Evolutionary conservation across 768 basidiomycete species (phyloP).

Genomic region (Leccinum subgranulosum): DNA sequence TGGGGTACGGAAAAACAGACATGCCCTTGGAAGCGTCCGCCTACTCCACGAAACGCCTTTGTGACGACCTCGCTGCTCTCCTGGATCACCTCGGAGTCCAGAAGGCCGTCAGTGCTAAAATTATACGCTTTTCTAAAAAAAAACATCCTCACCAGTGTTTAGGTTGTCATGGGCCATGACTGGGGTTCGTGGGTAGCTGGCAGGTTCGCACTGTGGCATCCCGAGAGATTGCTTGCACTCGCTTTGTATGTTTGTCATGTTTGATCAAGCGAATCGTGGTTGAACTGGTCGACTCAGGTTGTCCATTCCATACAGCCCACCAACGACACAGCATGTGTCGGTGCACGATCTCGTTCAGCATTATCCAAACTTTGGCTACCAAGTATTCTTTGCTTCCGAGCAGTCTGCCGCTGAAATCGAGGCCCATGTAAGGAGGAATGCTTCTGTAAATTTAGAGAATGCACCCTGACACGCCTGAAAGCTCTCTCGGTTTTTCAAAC

Average conservation of each 20-base stretch:
- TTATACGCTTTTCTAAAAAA: not conserved
- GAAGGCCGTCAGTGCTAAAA: constrained; percentile 46
- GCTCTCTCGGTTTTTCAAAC: constrained; percentile 18
- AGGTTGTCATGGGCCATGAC: constrained; percentile 76
- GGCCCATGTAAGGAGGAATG: constrained; percentile 41
- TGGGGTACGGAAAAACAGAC: constrained; percentile 65
- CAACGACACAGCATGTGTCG: constrained; percentile 44
- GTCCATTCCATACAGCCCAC: constrained; percentile 66
- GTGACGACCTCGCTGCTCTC: constrained; percentile 61
- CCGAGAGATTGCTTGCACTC: constrained; percentile 56
- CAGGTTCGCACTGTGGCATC: constrained; percentile 73
- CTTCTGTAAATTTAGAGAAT: not conserved
- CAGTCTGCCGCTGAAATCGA: constrained; percentile 55
- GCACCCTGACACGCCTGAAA: constrained; percentile 26
- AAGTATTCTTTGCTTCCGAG: constrained; percentile 59
- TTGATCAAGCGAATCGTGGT: not conserved
- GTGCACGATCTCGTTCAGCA: constrained; percentile 48
- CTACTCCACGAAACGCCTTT: constrained; percentile 59
- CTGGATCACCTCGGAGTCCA: constrained; percentile 53
- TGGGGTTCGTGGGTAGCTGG: constrained; percentile 69
- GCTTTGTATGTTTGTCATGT: constrained; percentile 46
- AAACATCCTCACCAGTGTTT: not conserved
- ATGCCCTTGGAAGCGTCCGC: constrained; percentile 53
- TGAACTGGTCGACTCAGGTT: constrained; percentile 40
- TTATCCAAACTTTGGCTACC: constrained; percentile 63